phyloP scores from a whole-genome alignment of 106 monocot species.

The Dactylorhiza incarnata region DNA sequence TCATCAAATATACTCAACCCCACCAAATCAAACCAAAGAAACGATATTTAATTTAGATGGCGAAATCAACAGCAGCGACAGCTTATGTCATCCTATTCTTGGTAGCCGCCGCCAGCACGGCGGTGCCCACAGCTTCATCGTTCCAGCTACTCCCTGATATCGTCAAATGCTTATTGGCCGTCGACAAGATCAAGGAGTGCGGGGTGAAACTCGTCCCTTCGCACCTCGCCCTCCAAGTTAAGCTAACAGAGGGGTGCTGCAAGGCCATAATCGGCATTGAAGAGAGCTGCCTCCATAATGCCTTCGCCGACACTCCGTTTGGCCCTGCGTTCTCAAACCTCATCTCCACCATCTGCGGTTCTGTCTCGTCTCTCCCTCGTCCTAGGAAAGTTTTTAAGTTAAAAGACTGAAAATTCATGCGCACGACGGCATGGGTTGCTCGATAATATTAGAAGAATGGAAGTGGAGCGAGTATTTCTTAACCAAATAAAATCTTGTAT shows the following conservation, averaged over 20 bases:
- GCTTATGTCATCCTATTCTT: neutral
- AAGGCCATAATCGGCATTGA: neutral
- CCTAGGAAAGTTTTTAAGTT: neutral
- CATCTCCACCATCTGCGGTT: neutral
- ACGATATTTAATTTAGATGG: neutral
- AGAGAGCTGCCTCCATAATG: neutral
- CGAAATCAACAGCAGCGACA: neutral
- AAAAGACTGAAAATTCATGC: too few species aligned
- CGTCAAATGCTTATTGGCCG: neutral
- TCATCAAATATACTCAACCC: too few species aligned
- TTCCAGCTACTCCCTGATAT: neutral
- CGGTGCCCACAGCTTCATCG: neutral
- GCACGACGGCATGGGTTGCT: too few species aligned
- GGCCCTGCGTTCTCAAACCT: neutral
- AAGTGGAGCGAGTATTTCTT: too few species aligned
- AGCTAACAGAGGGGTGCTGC: neutral
- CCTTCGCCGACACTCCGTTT: neutral
- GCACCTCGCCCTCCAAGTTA: neutral
- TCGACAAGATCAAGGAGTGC: neutral
- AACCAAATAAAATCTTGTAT: too few species aligned
- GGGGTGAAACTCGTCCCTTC: neutral
- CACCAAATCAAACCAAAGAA: too few species aligned
- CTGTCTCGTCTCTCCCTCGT: neutral
- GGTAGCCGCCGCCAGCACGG: neutral
- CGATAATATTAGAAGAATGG: too few species aligned